Conservation (phyloP, 352 stramenopile species). For the Phytophthora megakarya region DNA sequence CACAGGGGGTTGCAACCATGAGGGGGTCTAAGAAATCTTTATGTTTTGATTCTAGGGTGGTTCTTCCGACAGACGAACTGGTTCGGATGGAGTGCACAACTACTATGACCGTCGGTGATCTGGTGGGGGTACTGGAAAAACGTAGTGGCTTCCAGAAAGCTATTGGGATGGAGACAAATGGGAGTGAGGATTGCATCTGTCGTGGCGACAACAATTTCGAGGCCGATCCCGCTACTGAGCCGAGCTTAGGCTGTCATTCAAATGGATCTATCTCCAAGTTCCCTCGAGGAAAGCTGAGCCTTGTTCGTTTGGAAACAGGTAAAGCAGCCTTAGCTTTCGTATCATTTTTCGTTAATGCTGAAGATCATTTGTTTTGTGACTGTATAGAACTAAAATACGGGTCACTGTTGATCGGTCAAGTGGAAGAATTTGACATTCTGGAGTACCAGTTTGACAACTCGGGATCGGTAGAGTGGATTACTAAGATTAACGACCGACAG, state of each 20-base stretch:
- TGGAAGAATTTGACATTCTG: slow-evolving; percentile 43
- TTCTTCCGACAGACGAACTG: slow-evolving; percentile 42
- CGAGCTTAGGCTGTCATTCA: slow-evolving; percentile 8
- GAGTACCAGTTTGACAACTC: slow-evolving; percentile 28
- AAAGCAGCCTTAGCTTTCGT: neutral
- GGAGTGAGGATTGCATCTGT: neutral
- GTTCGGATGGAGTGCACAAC: slow-evolving; percentile 38
- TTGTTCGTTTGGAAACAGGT: slow-evolving; percentile 31
- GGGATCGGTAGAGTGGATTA: slow-evolving; percentile 1
- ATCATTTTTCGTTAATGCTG: neutral
- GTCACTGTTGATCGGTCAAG: slow-evolving; percentile 16
- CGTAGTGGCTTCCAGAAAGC: slow-evolving; percentile 14
- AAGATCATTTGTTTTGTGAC: slow-evolving; percentile 1
- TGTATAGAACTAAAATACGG: slow-evolving; percentile 19
- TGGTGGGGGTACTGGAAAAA: slow-evolving; percentile 23
- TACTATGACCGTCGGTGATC: slow-evolving; percentile 34
- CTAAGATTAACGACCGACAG: slow-evolving; percentile 1
- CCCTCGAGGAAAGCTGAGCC: slow-evolving; percentile 17
- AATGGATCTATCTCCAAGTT: slow-evolving; percentile 4
- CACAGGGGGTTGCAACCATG: neutral
- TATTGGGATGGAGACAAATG: slow-evolving; percentile 9
- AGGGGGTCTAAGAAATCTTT: neutral
- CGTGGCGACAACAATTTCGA: slow-evolving; percentile 29
- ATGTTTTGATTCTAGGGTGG: slow-evolving; percentile 28
- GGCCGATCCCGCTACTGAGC: slow-evolving; percentile 16